Conservation (phyloP, 345 rosid genomes). For the Streptanthus diversifolius region DNA sequence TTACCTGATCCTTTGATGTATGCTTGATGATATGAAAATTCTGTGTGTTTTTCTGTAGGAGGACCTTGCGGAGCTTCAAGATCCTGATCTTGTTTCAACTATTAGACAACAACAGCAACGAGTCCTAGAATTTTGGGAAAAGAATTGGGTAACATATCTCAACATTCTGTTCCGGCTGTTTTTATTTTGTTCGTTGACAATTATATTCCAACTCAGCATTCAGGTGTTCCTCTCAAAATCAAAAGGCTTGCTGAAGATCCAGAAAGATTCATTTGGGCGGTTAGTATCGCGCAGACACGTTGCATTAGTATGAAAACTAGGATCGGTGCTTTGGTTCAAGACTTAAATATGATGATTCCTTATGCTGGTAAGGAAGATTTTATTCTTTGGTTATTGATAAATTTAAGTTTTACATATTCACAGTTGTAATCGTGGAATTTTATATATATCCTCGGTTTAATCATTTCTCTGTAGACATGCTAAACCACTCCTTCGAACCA, state of each 20-base stretch:
- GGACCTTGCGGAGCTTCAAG: slow-evolving; percentile 83
- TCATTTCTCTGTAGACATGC: slow-evolving; percentile 64
- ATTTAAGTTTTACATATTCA: background rate
- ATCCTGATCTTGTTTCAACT: slow-evolving; percentile 67
- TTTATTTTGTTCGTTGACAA: slow-evolving; percentile 1
- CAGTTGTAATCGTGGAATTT: background rate
- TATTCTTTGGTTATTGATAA: background rate
- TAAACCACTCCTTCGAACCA: slow-evolving; percentile 84
- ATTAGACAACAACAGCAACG: slow-evolving; percentile 70
- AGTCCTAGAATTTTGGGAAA: slow-evolving; percentile 78
- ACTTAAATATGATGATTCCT: slow-evolving; percentile 85
- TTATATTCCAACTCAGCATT: slow-evolving; percentile 47
- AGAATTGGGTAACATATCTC: slow-evolving; percentile 62
- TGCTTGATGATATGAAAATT: slow-evolving; percentile 6
- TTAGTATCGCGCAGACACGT: slow-evolving; percentile 78
- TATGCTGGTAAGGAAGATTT: slow-evolving; percentile 64
- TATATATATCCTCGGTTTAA: background rate
- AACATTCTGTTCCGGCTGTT: background rate
- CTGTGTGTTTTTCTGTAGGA: slow-evolving; percentile 43
- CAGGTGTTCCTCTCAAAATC: slow-evolving; percentile 79
- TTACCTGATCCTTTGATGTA: background rate
- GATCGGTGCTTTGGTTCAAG: slow-evolving; percentile 79
- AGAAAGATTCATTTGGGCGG: slow-evolving; percentile 85
- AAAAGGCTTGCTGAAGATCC: slow-evolving; percentile 82
- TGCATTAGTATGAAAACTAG: slow-evolving; percentile 78